Base-by-base conservation (phyloP, 495 filamentous ascomycete species). In the Polyplosphaeria fusca region DNA sequence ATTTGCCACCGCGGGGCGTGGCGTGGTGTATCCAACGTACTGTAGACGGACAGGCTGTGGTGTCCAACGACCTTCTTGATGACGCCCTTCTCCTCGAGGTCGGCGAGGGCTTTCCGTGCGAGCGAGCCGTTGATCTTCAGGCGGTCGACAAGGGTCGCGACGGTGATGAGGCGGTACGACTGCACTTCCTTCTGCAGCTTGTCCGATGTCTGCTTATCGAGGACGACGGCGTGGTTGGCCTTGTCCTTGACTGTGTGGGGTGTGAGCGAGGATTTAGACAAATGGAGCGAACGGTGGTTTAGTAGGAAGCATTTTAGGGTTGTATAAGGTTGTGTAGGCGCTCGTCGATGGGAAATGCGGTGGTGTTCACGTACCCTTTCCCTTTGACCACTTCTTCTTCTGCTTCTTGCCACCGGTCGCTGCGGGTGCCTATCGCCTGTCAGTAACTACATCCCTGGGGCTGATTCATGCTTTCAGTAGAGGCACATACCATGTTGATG, bases 381-480 rank as follows among this genome's bases (percentile, higher is more conserved):
- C 94, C 89, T 96, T 98, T 68, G 91, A 96, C 92, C 92, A 96
- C 92, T 96, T 95, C 89, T 97, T 97, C 89, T 96, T 95, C 75
- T 92, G 88, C 82, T 95, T 95, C 85, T 94, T 95, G 73, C 86
- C 89, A 72, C 88, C 89, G 66, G 81, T 74, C 75, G 87, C 77
- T 75, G 84, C 55, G 22, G 64, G 64, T 67, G 64, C 64, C 64
- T 67, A 24, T 53, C 14, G 13, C n/a, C 18, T 9, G 38, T 62
- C 53, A 55, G 50, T 27, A 22, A 11, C 16, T 5, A 4, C 14
- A 5, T 32, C 14, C 27, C 27, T 24, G 20, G 27, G 12, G 2
- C n/a, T 14, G 14, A 13, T 12, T 18, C 13, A 3, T 27, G 19
- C 20, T 14, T 3, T 20, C 20, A 5, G 30, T 20, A 38, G 11